Evolutionary conservation across 1,284 basidiomycete species (phyloP).

Genomic region (Microbotryum saponariae): DNA sequence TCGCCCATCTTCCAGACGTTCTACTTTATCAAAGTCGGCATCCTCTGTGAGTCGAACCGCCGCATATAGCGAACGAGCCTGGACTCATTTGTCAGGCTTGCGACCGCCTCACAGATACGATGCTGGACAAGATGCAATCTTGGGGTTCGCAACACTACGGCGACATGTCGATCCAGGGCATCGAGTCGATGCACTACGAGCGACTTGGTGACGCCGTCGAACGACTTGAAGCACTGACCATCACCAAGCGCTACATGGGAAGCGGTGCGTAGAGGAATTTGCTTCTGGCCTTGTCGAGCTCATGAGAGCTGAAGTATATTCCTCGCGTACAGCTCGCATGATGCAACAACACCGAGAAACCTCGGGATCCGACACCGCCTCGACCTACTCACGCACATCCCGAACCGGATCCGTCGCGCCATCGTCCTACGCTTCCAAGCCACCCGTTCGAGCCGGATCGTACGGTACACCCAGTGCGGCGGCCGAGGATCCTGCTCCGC

Average conservation of each 20-base stretch:
- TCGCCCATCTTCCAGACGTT: conserved; percentile 95
- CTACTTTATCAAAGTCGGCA: conserved; percentile 53
- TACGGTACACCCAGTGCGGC: conserved; percentile 38
- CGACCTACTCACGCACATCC: conserved; percentile 7
- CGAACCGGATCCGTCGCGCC: conserved; percentile 11
- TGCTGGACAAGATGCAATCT: conserved; percentile 30
- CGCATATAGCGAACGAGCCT: not conserved
- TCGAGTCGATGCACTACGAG: conserved; percentile 29
- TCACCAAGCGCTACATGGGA: conserved; percentile 72
- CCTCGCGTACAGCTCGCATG: conserved; percentile 36
- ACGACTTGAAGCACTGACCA: conserved; percentile 33
- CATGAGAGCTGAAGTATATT: conserved; percentile 34
- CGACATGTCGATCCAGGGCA: conserved; percentile 10
- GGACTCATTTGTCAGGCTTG: too few relatives aligned
- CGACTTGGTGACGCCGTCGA: conserved; percentile 24
- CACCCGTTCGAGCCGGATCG: conserved; percentile 47
- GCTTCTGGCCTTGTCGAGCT: conserved; percentile 7
- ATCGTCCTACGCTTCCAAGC: conserved; percentile 44
- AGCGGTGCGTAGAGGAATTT: conserved; percentile 54
- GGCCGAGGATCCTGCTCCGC: conserved; percentile 37
- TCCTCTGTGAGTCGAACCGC: conserved; percentile 18
- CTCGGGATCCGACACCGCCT: conserved; percentile 30
- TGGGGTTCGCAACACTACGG: conserved; percentile 23
- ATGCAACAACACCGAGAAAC: conserved; percentile 37
- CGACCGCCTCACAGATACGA: conserved; percentile 18